Base-by-base conservation (phyloP, 2,329 filamentous ascomycete genomes). In the Coniella vitis region DNA sequence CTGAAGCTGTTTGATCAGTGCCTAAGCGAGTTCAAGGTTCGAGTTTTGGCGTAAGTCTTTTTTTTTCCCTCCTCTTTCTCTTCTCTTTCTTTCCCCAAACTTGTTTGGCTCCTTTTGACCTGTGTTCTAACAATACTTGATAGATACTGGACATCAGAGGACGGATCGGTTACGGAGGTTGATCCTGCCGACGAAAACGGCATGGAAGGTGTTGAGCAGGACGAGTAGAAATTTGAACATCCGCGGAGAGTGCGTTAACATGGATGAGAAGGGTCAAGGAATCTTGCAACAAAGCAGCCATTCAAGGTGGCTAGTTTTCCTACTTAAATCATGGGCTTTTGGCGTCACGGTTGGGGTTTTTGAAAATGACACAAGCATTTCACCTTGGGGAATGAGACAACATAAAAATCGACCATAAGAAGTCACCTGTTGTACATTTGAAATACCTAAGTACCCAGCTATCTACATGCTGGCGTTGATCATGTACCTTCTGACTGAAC, bases 1-100 rank as follows among this genome's bases (percentile, higher is more conserved):
- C 69, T 98, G 68, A 97, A 97, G 79, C 76, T 95, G 61, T 97
- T 98, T 69, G 86, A 89, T 46, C 81, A 96, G 49, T 88, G 87
- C 55, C 81, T 93, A 69, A 87, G 89, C 51, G 90, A 97, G 71
- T 98, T 98, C 72, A 84, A 77, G 65, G 83, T 98, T 51, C 77
- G 82, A 61, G 71, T 95, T 56, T 71, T 86, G 66, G 90, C 90
- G 63, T 85, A 76, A 66, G 76, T 74, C 38, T 36, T 54, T 17
- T 31, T 7, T 9, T 5, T 10, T 10, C 10, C 10, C 25, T 29
- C 25, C 25, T 10, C 10, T 10, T 29, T 10, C 25, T 10, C 25
- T 5, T 29, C 5, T 5, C 25, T 10, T 10, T 29, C 25, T 10
- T 29, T 29, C 5, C 10, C 10, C 25, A 5, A 5, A 29, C 10